Evolutionary conservation across 495 filamentous ascomycete species (phyloP).

Genomic region (Xylaria longipes): DNA sequence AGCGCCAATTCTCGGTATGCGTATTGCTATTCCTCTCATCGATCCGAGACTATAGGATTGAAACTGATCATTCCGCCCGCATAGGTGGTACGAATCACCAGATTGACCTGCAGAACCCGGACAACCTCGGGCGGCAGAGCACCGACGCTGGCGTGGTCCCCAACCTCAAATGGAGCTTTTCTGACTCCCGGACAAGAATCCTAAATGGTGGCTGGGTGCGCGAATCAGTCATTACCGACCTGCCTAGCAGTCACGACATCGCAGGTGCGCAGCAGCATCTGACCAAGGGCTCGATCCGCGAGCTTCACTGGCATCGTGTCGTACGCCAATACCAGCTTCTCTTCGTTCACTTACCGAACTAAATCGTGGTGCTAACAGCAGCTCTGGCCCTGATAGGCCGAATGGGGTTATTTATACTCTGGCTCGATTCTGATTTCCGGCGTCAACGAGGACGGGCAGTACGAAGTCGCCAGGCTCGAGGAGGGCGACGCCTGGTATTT

Average conservation of each 20-base stretch:
- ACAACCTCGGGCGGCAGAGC: slow-evolving; percentile 61
- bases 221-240: slow-evolving; percentile 65
- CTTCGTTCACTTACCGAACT: background rate
- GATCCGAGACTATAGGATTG: background rate
- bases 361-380: background rate
- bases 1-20: slow-evolving; percentile 60
- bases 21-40: background rate
- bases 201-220: slow-evolving; percentile 68
- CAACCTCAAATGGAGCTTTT: slow-evolving; percentile 71
- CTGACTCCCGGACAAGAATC: slow-evolving; percentile 64
- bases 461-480: slow-evolving; percentile 59
- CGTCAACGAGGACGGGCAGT: slow-evolving; percentile 65
- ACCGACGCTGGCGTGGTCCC: slow-evolving; percentile 66
- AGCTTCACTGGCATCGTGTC: slow-evolving; percentile 71
- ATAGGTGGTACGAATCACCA: slow-evolving; percentile 57
- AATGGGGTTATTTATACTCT: slow-evolving; percentile 69
- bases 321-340: slow-evolving; percentile 43
- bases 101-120: slow-evolving; percentile 64
- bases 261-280: slow-evolving; percentile 69
- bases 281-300: slow-evolving; percentile 65
- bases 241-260: slow-evolving; percentile 67
- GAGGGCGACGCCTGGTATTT: slow-evolving; percentile 73
- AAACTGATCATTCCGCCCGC: background rate
- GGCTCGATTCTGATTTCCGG: slow-evolving; percentile 64
- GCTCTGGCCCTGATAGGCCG: slow-evolving; percentile 50